Percentiles rank a stretch among this genome's conserved stretches.
These are phyloP conservation scores for Lentinula sp. DNA, from an alignment of 768 basidiomycete species.

Conservation along the genomic window DNA sequence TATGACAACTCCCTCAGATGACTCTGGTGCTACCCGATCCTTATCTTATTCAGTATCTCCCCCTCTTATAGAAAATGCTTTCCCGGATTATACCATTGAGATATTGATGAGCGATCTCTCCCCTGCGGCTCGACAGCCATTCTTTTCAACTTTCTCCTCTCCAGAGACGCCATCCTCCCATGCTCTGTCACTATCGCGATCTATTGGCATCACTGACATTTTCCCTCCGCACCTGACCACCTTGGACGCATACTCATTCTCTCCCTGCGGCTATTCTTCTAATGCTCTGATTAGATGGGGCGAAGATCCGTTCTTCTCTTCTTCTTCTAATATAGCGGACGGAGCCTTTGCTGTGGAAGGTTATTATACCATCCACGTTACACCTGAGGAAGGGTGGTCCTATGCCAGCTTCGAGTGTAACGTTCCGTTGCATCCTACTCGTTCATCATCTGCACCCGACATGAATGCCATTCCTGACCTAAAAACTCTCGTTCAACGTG, in stretches of 20 bases:
- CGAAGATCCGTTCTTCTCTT: constrained; percentile 23
- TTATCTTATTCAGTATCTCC: constrained; percentile 11
- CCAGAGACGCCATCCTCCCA: constrained; percentile 40
- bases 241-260: constrained; percentile 89
- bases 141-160: constrained; percentile 47
- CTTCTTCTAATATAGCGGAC: constrained; percentile 6
- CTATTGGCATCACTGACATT: constrained; percentile 74
- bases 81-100: constrained; percentile 90
- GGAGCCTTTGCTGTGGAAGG: constrained; percentile 48
- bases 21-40: constrained; percentile 12
- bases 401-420: constrained; percentile 99
- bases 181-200: constrained; percentile 55
- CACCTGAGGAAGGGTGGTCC: constrained; percentile 96
- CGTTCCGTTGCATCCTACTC: constrained; percentile 56
- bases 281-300: constrained; percentile 81
- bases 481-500: constrained; percentile 75
- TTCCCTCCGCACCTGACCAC: constrained; percentile 77
- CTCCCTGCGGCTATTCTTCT: constrained; percentile 93
- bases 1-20: constrained; percentile 57
- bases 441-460: constrained; percentile 18
- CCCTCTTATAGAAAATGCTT: constrained; percentile 15
- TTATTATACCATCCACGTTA: constrained; percentile 98
- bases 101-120: constrained; percentile 95
- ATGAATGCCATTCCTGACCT: constrained; percentile 59
- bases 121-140: constrained; percentile 66